Evolutionary conservation across 2,329 filamentous ascomycete species (phyloP), one percentile per base, ranked within the genome.

Genomic region (Dactylellina sp.): DNA sequence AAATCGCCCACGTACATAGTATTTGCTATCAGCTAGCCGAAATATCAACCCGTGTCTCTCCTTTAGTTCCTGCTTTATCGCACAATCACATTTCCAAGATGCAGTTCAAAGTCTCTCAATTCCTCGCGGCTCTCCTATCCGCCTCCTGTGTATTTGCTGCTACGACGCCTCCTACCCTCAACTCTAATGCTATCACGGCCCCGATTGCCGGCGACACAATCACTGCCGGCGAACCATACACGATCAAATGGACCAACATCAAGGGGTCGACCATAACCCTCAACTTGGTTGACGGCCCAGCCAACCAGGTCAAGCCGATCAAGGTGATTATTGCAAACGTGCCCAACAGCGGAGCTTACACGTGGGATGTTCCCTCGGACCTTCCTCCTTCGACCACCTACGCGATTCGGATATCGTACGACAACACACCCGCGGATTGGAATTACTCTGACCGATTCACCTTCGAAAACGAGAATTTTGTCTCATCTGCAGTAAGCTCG

Each of bases 391-490:
- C 61, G 5, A 7, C n/a, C 2, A 66, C 61, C 12, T 74, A 74
- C 28, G 61, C 61, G 11, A 66, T 74, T 42, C 53, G 61, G 49
- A 74, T 74, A 61, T 35, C 39, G 1, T 74, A 74, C 35, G 56
- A 56, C 49, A 66, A 66, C 9, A 74, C 56, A 12, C 70, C 70
- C 1, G 32, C 20, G 1, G 70, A 74, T 22, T 65, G 44, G 18
- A 74, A 74, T 14, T 74, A 74, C 47, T 66, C 61, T 18, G 70
- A 62, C 20, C 60, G 70, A n/a, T 74, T 74, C 25, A 39, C 28
- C 7, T 66, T 74, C 24, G 55, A 42, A 12, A 74, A 59, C 18
- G 25, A 60, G 24, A 20, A 9, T 28, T n/a, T 39, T 5, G 55
- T 53, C 12, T 50, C 63, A 20, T 32, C 53, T 53, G 44, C 53